Evolutionary conservation across 495 filamentous ascomycete species (phyloP).

Genomic region (Xylaria telfairii): DNA sequence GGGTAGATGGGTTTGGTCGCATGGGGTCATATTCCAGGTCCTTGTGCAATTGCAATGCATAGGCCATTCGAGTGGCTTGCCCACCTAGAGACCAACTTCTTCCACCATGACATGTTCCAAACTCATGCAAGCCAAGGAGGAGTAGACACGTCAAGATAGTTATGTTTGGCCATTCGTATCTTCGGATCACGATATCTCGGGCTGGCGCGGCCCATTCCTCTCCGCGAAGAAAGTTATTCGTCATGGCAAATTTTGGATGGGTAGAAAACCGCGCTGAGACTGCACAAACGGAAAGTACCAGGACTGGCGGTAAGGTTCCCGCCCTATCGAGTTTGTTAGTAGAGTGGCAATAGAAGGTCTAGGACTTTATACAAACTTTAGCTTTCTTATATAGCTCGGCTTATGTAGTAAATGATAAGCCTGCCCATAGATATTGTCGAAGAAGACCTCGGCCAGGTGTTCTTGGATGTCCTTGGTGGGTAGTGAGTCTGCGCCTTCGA

Average conservation of each 20-base stretch:
- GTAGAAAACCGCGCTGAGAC: conserved; percentile 94
- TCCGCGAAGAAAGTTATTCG: conserved; percentile 87
- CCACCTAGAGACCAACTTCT: conserved; percentile 95
- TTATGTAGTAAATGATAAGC: conserved; percentile 96
- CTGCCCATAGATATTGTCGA: conserved; percentile 95
- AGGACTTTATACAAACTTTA: conserved; percentile 59
- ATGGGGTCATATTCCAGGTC: conserved; percentile 89
- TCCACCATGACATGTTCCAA: conserved; percentile 95
- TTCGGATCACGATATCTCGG: conserved; percentile 78
- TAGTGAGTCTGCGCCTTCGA: conserved; percentile 82
- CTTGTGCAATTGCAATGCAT: conserved; percentile 90
- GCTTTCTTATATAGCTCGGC: conserved; percentile 90
- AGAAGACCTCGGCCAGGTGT: conserved; percentile 93
- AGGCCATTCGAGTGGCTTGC: conserved; percentile 95
- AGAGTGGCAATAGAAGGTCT: conserved; percentile 5
- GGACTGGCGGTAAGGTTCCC: conserved; percentile 74
- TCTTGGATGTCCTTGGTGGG: conserved; percentile 91
- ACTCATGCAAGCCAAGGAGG: conserved; percentile 90
- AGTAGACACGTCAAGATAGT: conserved; percentile 90
- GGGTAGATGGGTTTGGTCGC: conserved; percentile 66
- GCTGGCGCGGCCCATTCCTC: conserved; percentile 89
- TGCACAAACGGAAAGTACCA: conserved; percentile 90
- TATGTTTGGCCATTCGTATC: conserved; percentile 95
- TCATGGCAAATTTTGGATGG: conserved; percentile 82
- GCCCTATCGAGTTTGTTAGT: conserved; percentile 48